Evolutionary conservation across 768 basidiomycete genomes (phyloP), one percentile per base, ranked within the genome.

Genomic region (Mycena indigotica): DNA sequence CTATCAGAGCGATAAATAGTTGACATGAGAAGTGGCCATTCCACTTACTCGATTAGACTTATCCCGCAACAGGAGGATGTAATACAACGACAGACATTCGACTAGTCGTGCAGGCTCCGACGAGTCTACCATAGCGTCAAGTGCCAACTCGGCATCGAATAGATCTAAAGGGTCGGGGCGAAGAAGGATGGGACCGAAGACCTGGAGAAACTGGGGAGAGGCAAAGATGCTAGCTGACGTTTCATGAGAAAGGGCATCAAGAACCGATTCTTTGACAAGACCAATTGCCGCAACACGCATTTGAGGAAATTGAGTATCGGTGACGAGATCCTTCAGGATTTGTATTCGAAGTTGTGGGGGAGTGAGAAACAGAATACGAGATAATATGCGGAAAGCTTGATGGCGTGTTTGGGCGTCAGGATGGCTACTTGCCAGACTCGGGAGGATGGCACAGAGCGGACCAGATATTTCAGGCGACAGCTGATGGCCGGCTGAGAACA

Each of bases 281-380:
- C 86, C 85, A 0, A 92, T 77, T 0, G 86, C 81, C 1, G 88
- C 86, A 0, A 84, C 82, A 8, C 85, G 79, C 79, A 91, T 88
- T 65, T 88, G 86, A 0, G 85, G 85, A 45, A 81, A 80, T 16
- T 81, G 72, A 4, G 70, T 69, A 55, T 83, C 76, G 2, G 65
- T 63, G 17, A 82, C 77, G 21, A 91, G 75, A 30, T 84, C 84
- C 12, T 75, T 70, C 3, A 91, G 75, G 8, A 86, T 70, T 39
- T 82, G 78, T 16, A 90, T 71, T 2, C 84, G 80, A 0, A 84
- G 62, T 30, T 72, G 64, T 0, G 82, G 70, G 1, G 83, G 80
- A 3, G 80, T 70, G 2, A 77, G 72, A 0, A 78, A 71, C 19
- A 90, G 75, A 1, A 86, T 68, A 38, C 79, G 71, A 0, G 84